phyloP scores from a whole-genome alignment of 1,139 yeast genomes.

The Yamadazyma diddensiae region DNA sequence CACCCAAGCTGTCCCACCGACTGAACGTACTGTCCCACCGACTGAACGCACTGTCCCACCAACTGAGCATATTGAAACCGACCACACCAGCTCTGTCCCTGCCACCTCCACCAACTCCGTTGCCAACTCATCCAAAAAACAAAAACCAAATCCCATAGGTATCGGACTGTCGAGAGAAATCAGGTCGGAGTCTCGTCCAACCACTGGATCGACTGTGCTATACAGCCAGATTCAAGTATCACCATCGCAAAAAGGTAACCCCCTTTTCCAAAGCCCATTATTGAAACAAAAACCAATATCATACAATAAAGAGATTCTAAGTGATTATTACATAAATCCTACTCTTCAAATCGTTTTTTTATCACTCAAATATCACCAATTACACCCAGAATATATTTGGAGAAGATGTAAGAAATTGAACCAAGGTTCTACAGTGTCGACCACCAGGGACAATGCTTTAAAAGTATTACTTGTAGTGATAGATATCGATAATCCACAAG shows the following conservation, averaged over 20 bases:
- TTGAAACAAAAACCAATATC: constrained; percentile 39
- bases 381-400: constrained; percentile 85
- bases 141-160: neutral
- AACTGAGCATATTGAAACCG: too few species aligned
- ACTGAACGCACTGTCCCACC: too few species aligned
- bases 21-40: too few species aligned
- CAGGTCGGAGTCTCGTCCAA: neutral
- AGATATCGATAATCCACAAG: constrained; percentile 75
- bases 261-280: constrained; percentile 35
- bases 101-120: neutral
- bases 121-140: neutral
- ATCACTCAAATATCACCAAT: constrained; percentile 76
- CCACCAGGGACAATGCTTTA: constrained; percentile 37
- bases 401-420: constrained; percentile 57
- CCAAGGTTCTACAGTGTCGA: constrained; percentile 24
- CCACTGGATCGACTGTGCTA: too few species aligned
- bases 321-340: constrained; percentile 66
- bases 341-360: constrained; percentile 69
- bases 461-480: constrained; percentile 70
- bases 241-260: constrained; percentile 43
- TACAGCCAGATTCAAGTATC: constrained; percentile 22
- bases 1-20: too few species aligned
- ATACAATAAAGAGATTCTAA: constrained; percentile 35
- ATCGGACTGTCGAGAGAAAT: neutral
- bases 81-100: too few species aligned